Conservation (phyloP, 305 asterid species). For the Fraxinus floribunda region DNA sequence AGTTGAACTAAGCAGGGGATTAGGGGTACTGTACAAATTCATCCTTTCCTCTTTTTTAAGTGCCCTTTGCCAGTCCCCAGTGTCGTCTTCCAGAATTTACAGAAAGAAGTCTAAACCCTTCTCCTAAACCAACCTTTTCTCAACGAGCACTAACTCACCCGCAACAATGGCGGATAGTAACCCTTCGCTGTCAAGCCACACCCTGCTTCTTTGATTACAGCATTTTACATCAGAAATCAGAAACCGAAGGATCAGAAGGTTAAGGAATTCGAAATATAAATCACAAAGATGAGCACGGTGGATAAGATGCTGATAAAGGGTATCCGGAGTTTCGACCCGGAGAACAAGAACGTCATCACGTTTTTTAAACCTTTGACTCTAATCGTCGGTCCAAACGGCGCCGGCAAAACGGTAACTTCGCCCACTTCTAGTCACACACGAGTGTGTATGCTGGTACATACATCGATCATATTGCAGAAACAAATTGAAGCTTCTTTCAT, state of each 20-base stretch:
- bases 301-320: conserved; percentile 98
- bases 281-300: conserved; percentile 72
- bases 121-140: background rate
- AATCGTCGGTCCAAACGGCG: conserved; percentile 96
- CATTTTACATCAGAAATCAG: background rate
- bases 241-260: background rate
- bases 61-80: background rate
- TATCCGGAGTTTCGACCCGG: conserved; percentile 99
- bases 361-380: conserved; percentile 89
- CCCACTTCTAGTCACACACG: background rate
- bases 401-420: conserved; percentile 80
- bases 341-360: conserved; percentile 86
- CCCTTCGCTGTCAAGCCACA: conserved; percentile 12
- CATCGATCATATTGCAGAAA: background rate
- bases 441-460: background rate
- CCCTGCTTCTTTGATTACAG: background rate
- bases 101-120: conserved; percentile 1
- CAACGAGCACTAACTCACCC: conserved; percentile 2
- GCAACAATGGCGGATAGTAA: background rate
- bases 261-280: background rate
- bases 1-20: background rate
- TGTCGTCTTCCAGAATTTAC: background rate
- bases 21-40: background rate
- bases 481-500: background rate
- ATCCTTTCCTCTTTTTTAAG: conserved; percentile 1